phyloP scores from a whole-genome alignment of 1,284 basidiomycete species.

The Omphalotus olearius region DNA sequence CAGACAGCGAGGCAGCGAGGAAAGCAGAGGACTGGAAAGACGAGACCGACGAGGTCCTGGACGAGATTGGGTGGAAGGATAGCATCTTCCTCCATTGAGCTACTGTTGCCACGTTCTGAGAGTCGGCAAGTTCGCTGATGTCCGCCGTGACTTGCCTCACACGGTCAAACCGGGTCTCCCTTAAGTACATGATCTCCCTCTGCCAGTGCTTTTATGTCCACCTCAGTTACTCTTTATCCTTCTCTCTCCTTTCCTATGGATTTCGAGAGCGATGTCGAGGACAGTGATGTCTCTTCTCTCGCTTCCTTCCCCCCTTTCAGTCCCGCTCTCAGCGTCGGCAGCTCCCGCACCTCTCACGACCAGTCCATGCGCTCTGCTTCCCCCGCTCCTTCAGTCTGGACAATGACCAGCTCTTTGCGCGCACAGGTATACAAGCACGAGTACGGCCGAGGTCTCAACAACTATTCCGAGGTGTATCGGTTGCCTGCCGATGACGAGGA shows the following conservation, averaged over 20 bases:
- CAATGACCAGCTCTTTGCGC: slow-evolving; percentile 59
- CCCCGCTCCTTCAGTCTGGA: slow-evolving; percentile 63
- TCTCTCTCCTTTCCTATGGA: slow-evolving; percentile 19
- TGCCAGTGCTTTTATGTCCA: not conserved
- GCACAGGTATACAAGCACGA: slow-evolving; percentile 58
- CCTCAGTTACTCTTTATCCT: not conserved
- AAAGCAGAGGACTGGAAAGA: too few relatives aligned
- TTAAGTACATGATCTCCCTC: slow-evolving; percentile 2
- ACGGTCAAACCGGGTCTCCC: slow-evolving; percentile 17
- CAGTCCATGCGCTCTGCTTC: slow-evolving; percentile 56
- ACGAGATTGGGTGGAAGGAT: too few relatives aligned
- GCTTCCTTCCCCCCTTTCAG: slow-evolving; percentile 36
- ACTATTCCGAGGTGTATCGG: slow-evolving; percentile 72
- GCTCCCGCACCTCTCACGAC: slow-evolving; percentile 46
- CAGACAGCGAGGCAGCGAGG: not conserved
- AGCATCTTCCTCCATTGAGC: not conserved
- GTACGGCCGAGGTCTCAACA: slow-evolving; percentile 67
- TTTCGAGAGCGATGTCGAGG: slow-evolving; percentile 30
- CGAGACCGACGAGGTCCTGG: too few relatives aligned
- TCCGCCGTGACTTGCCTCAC: slow-evolving; percentile 22
- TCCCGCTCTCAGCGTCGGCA: slow-evolving; percentile 31
- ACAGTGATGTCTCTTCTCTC: slow-evolving; percentile 29
- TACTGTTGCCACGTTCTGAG: slow-evolving; percentile 1
- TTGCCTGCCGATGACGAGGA: slow-evolving; percentile 77
- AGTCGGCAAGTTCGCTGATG: slow-evolving; percentile 12